Evolutionary conservation across 257 asterid genomes (phyloP), one percentile per base, ranked within the genome.

Genomic region (Apocynum venetum): DNA sequence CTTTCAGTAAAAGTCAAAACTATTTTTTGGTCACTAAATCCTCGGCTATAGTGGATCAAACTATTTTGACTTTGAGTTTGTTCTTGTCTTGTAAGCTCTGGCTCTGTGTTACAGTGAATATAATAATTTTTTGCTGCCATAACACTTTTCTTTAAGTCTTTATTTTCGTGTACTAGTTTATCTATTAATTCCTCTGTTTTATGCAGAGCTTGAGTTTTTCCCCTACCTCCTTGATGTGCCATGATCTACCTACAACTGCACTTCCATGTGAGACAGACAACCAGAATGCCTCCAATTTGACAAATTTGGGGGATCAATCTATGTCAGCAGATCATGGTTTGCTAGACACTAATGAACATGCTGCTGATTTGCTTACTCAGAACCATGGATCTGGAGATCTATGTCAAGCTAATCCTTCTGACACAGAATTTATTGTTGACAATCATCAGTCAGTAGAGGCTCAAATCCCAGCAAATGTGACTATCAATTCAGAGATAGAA

Each of bases 401-500:
- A 2, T 15, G 35, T 15, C 31, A 0, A 66, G 48, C 71, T 40
- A 20, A 66, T 13, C 25, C 71, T 65, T 65, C n/a, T 40, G 49
- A 66, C 1, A 5, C 41, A 17, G 72, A 15, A 17, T 6, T 5
- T 66, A 8, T 15, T 66, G 31, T 8, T 66, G 72, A 66, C 35
- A 66, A 66, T 66, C 41, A 15, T 66, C 72, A 66, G 72, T 15
- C 72, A 40, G 51, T 12, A 51, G 72, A 15, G 72, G 72, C 51
- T 66, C 11, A 14, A 3, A 7, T 17, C 35, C 72, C 51, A 66
- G 17, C 72, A 66, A 66, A 40, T 60, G 41, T 60, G 15, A 60
- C 41, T 31, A 9, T 7, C 15, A 60, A 31, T 15, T 0, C 49
- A 40, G 31, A 17, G 35, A 66, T 40, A 14, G 71, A 66, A 66